Evolutionary conservation across 2,329 filamentous ascomycete genomes (phyloP).

Genomic region (Magnaporthiopsis incrustans): DNA sequence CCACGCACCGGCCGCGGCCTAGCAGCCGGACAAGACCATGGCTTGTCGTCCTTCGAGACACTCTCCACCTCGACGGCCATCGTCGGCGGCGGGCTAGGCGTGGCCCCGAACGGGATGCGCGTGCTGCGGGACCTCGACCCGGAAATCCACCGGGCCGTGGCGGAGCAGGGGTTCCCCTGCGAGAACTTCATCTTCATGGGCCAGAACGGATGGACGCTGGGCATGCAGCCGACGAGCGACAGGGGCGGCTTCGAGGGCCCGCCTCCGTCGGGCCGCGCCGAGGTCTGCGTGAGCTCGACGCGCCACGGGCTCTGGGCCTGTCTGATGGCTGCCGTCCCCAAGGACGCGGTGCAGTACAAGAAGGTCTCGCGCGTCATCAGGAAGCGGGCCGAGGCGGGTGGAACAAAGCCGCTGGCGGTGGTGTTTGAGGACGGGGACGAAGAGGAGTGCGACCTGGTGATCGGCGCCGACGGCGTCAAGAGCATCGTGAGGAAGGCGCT

Average conservation of each 20-base stretch:
- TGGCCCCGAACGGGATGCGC: neutral
- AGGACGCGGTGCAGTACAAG: neutral
- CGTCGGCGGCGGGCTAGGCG: neutral
- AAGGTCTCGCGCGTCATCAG: neutral
- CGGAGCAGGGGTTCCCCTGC: no score
- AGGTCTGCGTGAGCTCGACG: neutral
- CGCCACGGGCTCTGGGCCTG: neutral
- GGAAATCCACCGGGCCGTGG: neutral
- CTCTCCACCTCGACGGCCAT: neutral
- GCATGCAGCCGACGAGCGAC: no score
- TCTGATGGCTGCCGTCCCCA: neutral
- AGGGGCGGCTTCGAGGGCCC: no score
- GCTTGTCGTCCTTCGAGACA: neutral
- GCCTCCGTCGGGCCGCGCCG: neutral
- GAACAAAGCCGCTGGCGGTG: neutral
- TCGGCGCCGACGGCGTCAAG: slow-evolving; percentile 1
- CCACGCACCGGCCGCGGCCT: neutral
- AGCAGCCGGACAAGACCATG: neutral
- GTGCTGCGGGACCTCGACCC: neutral
- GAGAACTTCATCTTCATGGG: no score
- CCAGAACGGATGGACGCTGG: no score
- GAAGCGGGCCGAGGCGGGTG: neutral
- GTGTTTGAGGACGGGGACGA: neutral
- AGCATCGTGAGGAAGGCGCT: slow-evolving; percentile 1
- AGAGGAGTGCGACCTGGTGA: neutral